Percentiles rank a stretch among this genome's conserved stretches.
Conservation (phyloP, 208 protist genomes). For the Leishmania amazonensis region DNA sequence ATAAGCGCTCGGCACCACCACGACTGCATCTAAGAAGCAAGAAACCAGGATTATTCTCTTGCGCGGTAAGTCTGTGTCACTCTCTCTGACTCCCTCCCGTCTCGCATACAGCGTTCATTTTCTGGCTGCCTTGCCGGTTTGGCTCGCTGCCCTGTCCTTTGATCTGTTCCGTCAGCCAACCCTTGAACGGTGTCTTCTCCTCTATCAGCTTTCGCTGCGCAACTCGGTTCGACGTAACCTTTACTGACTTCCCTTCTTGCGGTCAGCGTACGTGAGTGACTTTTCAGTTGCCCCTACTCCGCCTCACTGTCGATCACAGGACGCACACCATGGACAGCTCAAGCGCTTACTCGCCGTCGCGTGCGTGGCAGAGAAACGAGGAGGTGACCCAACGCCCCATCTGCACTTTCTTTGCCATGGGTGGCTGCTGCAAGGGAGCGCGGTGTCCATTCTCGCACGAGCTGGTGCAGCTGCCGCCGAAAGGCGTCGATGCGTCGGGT, state of each 20-base stretch:
- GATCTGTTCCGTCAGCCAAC: not conserved
- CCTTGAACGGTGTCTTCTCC: not conserved
- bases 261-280: not conserved
- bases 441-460: slow-evolving; percentile 48
- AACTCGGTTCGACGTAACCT: not conserved
- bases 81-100: not conserved
- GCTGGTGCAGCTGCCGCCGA: slow-evolving; percentile 43
- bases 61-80: not conserved
- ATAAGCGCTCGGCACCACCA: not conserved
- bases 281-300: not conserved
- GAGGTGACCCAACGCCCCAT: slow-evolving; percentile 23
- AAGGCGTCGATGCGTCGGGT: slow-evolving; percentile 41
- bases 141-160: not conserved
- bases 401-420: slow-evolving; percentile 61
- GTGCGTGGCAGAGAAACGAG: slow-evolving; percentile 1
- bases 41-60: not conserved
- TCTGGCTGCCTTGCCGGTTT: not conserved
- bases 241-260: not conserved
- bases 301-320: not conserved
- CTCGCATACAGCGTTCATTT: not conserved
- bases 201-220: not conserved
- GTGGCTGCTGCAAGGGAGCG: slow-evolving; percentile 40
- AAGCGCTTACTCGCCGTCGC: not conserved
- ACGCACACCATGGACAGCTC: not conserved
- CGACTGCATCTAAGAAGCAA: not conserved